phyloP scores from a whole-genome alignment of 768 basidiomycete species.

The Boletus reticuloceps region DNA sequence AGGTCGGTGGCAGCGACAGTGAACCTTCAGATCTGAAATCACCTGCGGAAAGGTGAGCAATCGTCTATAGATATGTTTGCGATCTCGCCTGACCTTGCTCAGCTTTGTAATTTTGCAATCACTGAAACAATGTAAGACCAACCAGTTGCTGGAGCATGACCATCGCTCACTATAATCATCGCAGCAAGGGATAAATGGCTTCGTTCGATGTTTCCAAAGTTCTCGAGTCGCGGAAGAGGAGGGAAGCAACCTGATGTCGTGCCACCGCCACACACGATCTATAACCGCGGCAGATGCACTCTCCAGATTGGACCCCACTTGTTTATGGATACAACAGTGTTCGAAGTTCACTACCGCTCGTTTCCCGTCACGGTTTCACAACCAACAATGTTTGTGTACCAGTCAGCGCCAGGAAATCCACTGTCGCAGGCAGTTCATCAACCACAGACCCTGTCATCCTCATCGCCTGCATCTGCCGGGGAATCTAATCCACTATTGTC shows the following conservation, averaged over 20 bases:
- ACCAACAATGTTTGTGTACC: slow-evolving; percentile 25
- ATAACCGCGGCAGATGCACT: slow-evolving; percentile 64
- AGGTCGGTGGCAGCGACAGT: slow-evolving; percentile 45
- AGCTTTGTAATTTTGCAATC: slow-evolving; percentile 67
- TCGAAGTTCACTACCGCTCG: slow-evolving; percentile 68
- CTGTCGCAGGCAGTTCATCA: slow-evolving; percentile 32
- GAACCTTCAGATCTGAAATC: slow-evolving; percentile 41
- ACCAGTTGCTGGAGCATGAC: slow-evolving; percentile 9
- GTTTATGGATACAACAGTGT: slow-evolving; percentile 66
- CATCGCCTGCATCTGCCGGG: slow-evolving; percentile 22
- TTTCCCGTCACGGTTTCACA: slow-evolving; percentile 22
- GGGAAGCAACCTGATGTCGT: slow-evolving; percentile 51
- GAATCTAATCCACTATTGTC: slow-evolving; percentile 43
- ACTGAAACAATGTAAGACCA: slow-evolving; percentile 60
- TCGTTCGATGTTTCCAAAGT: slow-evolving; percentile 61
- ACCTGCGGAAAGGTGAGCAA: slow-evolving; percentile 55
- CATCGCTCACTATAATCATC: slow-evolving; percentile 13
- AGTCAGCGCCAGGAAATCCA: slow-evolving; percentile 20
- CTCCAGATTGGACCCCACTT: slow-evolving; percentile 74
- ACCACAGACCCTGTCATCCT: slow-evolving; percentile 18
- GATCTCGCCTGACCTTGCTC: slow-evolving; percentile 6
- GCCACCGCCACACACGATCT: slow-evolving; percentile 66
- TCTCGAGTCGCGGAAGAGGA: slow-evolving; percentile 62
- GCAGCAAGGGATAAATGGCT: slow-evolving; percentile 75
- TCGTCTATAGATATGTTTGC: not conserved